phyloP scores from a whole-genome alignment of 2,329 filamentous ascomycete species.

The Domatiomyces catenatus region DNA sequence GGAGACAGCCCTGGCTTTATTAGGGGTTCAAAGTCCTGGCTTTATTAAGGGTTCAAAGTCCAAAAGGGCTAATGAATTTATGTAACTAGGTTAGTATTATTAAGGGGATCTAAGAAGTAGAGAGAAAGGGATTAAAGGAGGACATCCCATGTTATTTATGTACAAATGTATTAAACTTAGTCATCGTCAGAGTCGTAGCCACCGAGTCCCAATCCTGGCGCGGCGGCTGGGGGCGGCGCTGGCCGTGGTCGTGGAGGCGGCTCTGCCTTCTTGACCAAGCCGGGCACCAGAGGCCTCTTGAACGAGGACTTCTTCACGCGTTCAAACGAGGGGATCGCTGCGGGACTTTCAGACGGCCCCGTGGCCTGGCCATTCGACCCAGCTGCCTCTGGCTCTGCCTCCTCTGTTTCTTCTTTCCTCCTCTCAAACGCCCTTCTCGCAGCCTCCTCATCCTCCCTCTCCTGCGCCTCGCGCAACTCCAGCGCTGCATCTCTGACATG shows the following conservation, averaged over 20 bases:
- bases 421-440: slow-evolving; percentile 63
- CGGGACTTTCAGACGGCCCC: slow-evolving; percentile 22
- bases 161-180: neutral
- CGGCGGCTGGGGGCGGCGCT: slow-evolving; percentile 1
- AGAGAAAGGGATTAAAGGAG: too few relatives aligned
- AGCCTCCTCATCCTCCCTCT: slow-evolving; percentile 69
- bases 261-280: slow-evolving; percentile 59
- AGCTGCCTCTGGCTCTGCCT: slow-evolving; percentile 23
- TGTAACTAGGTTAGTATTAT: too few relatives aligned
- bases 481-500: slow-evolving; percentile 44
- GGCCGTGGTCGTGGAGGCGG: slow-evolving; percentile 1
- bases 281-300: slow-evolving; percentile 64
- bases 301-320: slow-evolving; percentile 53
- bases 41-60: neutral
- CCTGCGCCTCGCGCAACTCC: slow-evolving; percentile 48
- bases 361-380: slow-evolving; percentile 23
- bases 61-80: neutral
- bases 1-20: slow-evolving; percentile 7
- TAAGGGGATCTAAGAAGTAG: too few relatives aligned
- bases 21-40: slow-evolving; percentile 4
- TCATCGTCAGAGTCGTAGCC: slow-evolving; percentile 14
- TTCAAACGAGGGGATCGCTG: slow-evolving; percentile 51
- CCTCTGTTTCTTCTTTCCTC: slow-evolving; percentile 31
- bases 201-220: slow-evolving; percentile 10
- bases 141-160: neutral